Percentiles rank a stretch among this genome's conserved stretches.
phyloP scores from a whole-genome alignment of 768 basidiomycete species.

The Russula emetica region DNA sequence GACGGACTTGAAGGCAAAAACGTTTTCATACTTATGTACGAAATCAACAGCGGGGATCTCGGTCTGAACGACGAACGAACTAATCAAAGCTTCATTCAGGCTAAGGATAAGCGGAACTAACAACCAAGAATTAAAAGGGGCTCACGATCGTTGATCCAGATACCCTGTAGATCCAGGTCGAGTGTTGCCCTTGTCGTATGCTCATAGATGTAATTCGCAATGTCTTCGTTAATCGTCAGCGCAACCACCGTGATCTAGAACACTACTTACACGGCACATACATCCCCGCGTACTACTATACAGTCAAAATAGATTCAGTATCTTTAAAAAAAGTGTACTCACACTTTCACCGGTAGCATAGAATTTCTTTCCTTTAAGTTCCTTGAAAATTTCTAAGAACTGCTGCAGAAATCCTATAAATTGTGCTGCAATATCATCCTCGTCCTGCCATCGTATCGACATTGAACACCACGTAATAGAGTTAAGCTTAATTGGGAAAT shows the following conservation, averaged over 20 bases:
- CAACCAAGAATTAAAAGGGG: slow-evolving; percentile 4
- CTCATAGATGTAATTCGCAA: slow-evolving; percentile 69
- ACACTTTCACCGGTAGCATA: slow-evolving; percentile 75
- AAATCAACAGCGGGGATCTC: slow-evolving; percentile 72
- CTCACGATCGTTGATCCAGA: slow-evolving; percentile 72
- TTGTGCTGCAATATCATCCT: slow-evolving; percentile 54
- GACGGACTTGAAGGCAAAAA: slow-evolving; percentile 69
- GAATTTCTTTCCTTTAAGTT: slow-evolving; percentile 67
- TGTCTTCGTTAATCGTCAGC: slow-evolving; percentile 43
- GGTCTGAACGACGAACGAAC: slow-evolving; percentile 59
- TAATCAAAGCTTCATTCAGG: slow-evolving; percentile 45
- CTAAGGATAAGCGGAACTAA: not conserved
- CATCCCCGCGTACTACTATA: slow-evolving; percentile 63
- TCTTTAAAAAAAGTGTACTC: slow-evolving; percentile 31
- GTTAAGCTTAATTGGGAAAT: not conserved
- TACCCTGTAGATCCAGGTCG: slow-evolving; percentile 59
- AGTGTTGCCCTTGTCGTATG: slow-evolving; percentile 42
- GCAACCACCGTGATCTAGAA: slow-evolving; percentile 28
- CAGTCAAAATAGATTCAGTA: not conserved
- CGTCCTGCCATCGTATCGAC: slow-evolving; percentile 35
- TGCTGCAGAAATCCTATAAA: slow-evolving; percentile 63
- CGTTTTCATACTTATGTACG: slow-evolving; percentile 64
- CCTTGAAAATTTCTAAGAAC: slow-evolving; percentile 69
- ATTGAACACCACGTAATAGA: not conserved
- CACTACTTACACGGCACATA: slow-evolving; percentile 55